Evolutionary conservation across 805 yeast genomes (phyloP).

Genomic region (Wilhelminamyces savonicus): DNA sequence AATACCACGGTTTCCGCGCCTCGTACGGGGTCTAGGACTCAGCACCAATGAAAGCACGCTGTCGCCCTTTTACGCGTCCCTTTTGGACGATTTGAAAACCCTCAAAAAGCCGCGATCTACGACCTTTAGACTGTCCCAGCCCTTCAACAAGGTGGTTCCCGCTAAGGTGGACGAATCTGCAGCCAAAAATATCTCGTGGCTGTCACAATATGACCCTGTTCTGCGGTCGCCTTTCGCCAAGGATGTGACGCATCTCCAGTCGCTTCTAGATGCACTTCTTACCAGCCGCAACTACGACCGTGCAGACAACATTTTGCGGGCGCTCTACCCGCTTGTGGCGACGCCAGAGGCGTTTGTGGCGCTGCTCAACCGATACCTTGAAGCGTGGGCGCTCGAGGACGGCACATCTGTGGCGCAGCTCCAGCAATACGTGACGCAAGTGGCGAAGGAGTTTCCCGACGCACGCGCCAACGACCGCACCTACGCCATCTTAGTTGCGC

Average conservation of each 20-base stretch:
- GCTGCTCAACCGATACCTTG: conserved; percentile 63
- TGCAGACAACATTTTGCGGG: conserved; percentile 61
- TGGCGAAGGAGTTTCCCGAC: conserved; percentile 14
- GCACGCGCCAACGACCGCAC: conserved; percentile 48
- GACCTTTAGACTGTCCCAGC: no score
- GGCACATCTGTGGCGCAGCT: conserved; percentile 37
- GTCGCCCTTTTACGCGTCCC: no score
- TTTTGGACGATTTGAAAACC: no score
- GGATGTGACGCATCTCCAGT: conserved; percentile 64
- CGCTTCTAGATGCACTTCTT: conserved; percentile 72
- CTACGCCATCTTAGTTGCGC: conserved; percentile 51
- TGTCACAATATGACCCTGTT: conserved; percentile 36
- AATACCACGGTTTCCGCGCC: no score
- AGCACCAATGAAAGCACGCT: no score
- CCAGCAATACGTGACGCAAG: conserved; percentile 31
- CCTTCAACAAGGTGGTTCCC: no score
- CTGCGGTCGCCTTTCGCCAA: conserved; percentile 41
- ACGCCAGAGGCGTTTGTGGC: conserved; percentile 46
- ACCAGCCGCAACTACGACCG: conserved; percentile 59
- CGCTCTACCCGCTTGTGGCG: conserved; percentile 47
- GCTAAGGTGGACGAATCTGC: no score
- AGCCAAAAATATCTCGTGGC: conserved; percentile 22
- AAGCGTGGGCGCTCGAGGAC: conserved; percentile 32
- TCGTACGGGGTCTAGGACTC: no score
- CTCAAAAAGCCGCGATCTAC: no score